Percentiles rank a stretch among this genome's conserved stretches.
Evolutionary conservation across 2,329 filamentous ascomycete species (phyloP).

Genomic region (Penicillium sp.): DNA sequence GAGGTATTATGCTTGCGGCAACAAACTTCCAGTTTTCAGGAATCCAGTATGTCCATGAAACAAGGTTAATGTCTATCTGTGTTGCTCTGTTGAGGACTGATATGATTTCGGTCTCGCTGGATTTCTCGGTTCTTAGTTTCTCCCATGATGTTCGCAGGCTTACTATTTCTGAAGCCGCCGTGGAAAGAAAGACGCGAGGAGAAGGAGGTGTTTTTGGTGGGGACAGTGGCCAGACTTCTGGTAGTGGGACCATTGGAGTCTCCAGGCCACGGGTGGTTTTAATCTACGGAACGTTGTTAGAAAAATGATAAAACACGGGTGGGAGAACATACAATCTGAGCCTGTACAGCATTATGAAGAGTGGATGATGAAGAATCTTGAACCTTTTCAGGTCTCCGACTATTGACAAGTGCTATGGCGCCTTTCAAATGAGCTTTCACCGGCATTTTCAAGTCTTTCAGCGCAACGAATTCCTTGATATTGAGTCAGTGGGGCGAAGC

Average conservation of each 20-base stretch:
- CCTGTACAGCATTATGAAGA: conserved; percentile 24
- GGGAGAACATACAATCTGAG: conserved; percentile 24
- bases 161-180: conserved; percentile 23
- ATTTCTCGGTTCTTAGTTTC: background rate
- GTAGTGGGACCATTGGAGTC: conserved; percentile 22
- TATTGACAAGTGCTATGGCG: conserved; percentile 30
- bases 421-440: conserved; percentile 29
- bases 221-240: conserved; percentile 25
- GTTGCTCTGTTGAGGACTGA: conserved; percentile 20
- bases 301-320: background rate
- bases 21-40: conserved; percentile 26
- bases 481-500: background rate
- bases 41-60: conserved; percentile 24
- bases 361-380: conserved; percentile 14
- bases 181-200: conserved; percentile 21
- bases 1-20: conserved; percentile 24
- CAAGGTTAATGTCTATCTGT: conserved; percentile 22
- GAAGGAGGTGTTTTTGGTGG: conserved; percentile 12
- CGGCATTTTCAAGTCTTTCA: conserved; percentile 23
- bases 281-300: conserved; percentile 15
- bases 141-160: conserved; percentile 26
- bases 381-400: conserved; percentile 13
- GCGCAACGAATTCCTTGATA: conserved; percentile 26
- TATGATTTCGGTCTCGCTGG: conserved; percentile 6
- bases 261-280: conserved; percentile 21